phyloP scores from a whole-genome alignment of 306 rosid species.

The Albizia julibrissin region DNA sequence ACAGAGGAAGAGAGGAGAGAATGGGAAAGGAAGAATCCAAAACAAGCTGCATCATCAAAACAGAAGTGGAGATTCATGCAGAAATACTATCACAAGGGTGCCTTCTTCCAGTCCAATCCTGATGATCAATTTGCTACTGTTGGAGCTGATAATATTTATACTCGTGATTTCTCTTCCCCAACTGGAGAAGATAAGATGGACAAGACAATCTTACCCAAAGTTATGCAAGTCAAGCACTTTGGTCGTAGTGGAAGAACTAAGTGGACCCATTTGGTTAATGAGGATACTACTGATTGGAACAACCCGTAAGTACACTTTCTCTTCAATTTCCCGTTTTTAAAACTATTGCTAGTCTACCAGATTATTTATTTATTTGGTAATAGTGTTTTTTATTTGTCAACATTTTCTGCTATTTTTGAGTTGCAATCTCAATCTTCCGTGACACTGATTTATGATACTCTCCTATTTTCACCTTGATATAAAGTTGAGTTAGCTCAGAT shows the following conservation, averaged over 20 bases:
- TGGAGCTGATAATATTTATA: conserved; percentile 57
- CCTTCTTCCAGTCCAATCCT: conserved; percentile 76
- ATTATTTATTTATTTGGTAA: background rate
- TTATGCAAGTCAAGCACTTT: conserved; percentile 99
- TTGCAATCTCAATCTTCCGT: conserved; percentile 23
- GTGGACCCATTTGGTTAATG: conserved; percentile 97
- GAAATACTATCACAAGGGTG: conserved; percentile 96
- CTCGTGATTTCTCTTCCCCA: conserved; percentile 92
- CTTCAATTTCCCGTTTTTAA: background rate
- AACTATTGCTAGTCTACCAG: background rate
- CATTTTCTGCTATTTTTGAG: background rate
- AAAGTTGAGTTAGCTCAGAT: conserved; percentile 19
- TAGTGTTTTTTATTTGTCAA: background rate
- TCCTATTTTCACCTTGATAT: background rate
- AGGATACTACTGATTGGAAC: conserved; percentile 98
- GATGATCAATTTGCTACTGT: conserved; percentile 57
- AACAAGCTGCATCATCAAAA: conserved; percentile 54
- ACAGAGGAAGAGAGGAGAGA: conserved; percentile 98
- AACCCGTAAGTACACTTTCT: conserved; percentile 70
- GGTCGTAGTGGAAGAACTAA: conserved; percentile 98
- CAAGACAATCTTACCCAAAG: conserved; percentile 91
- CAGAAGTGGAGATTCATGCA: conserved; percentile 98
- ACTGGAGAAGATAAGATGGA: conserved; percentile 99
- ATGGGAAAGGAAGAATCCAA: conserved; percentile 97
- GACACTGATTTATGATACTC: conserved; percentile 2